A percentile compares a stretch with the other conserved stretches of the same genome.
Conservation (phyloP, 2,329 filamentous ascomycete genomes). For the Hymenoscyphus scutula region DNA sequence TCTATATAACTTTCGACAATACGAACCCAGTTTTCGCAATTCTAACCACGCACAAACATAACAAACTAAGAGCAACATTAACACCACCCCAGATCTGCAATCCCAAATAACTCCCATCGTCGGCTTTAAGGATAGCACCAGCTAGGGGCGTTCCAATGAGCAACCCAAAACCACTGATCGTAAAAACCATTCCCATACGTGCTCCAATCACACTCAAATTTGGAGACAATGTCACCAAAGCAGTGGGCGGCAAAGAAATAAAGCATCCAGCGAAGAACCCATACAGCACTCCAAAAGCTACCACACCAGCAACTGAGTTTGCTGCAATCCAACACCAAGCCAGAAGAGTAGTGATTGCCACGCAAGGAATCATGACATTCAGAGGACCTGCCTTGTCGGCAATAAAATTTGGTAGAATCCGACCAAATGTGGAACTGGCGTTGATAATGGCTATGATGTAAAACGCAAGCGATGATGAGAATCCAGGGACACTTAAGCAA, state of each 20-base stretch:
- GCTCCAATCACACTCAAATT: conserved; percentile 44
- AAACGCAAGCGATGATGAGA: conserved; percentile 40
- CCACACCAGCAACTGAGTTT: conserved; percentile 45
- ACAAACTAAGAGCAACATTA: too few species aligned
- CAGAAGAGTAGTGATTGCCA: conserved; percentile 35
- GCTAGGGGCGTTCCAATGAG: conserved; percentile 1
- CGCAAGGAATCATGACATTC: conserved; percentile 50
- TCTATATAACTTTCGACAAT: too few species aligned
- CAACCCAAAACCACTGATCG: not conserved
- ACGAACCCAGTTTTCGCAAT: too few species aligned
- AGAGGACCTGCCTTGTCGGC: conserved; percentile 51
- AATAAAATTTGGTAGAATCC: conserved; percentile 50
- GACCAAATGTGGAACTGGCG: conserved; percentile 48
- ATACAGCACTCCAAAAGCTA: conserved; percentile 61
- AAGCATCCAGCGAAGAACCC: conserved; percentile 54
- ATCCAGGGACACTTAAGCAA: conserved; percentile 33
- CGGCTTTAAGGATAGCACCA: not conserved
- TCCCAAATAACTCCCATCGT: too few species aligned
- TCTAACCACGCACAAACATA: too few species aligned
- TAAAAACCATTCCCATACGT: conserved; percentile 38
- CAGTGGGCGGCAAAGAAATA: conserved; percentile 42
- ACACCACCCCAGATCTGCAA: too few species aligned
- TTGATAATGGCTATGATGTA: conserved; percentile 55
- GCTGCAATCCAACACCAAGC: conserved; percentile 41
- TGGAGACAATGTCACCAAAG: conserved; percentile 40